Conservation (phyloP, 768 basidiomycete species). For the Rhizopogon vesiculosus region DNA sequence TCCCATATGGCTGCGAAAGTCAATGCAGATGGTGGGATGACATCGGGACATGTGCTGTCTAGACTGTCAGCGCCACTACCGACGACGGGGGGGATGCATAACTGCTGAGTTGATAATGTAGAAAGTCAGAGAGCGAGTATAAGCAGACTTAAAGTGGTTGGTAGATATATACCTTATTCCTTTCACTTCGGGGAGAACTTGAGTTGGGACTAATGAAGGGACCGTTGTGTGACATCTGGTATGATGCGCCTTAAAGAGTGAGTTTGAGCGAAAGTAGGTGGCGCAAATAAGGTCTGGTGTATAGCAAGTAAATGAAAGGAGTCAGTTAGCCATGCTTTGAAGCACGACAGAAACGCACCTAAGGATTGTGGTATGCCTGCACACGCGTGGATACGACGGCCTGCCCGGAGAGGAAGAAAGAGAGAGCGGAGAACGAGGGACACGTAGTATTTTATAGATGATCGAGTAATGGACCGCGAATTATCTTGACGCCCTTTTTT, state of each 20-base stretch:
- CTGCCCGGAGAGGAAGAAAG: constrained; percentile 2
- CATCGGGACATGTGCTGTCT: constrained; percentile 49
- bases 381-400: constrained; percentile 10
- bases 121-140: neutral
- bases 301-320: neutral
- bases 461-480: neutral
- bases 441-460: constrained; percentile 19
- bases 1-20: constrained; percentile 62
- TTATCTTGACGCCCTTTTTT: constrained; percentile 5
- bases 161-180: constrained; percentile 14
- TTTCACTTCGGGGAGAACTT: neutral
- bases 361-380: constrained; percentile 17
- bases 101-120: constrained; percentile 3
- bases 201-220: neutral
- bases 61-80: constrained; percentile 4
- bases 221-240: neutral
- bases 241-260: neutral
- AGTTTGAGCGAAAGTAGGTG: neutral
- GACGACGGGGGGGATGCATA: constrained; percentile 20
- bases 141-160: neutral
- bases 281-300: neutral
- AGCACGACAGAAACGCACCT: neutral
- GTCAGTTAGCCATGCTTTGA: neutral
- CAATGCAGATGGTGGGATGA: constrained; percentile 50
- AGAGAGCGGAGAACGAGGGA: neutral